Evolutionary conservation across 495 filamentous ascomycete genomes (phyloP).

Genomic region (Neurospora pannonica): DNA sequence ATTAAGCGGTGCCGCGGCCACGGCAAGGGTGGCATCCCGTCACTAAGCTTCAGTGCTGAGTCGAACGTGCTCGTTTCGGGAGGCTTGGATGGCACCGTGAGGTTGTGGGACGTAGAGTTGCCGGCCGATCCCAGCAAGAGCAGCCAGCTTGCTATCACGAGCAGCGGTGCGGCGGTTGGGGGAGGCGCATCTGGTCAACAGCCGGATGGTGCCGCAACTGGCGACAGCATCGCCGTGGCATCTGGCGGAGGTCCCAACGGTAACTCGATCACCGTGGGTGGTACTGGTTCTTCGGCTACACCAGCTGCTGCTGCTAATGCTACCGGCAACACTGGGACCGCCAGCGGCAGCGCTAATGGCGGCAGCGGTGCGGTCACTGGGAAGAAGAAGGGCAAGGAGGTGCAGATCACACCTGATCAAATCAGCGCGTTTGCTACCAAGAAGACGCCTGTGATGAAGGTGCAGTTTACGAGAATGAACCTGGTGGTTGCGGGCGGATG

Average conservation of each 20-base stretch:
- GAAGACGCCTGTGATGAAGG: slow-evolving; percentile 89
- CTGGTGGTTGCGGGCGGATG: slow-evolving; percentile 79
- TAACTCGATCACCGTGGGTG: slow-evolving; percentile 25
- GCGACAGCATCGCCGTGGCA: slow-evolving; percentile 41
- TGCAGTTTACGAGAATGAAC: slow-evolving; percentile 88
- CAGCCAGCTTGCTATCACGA: slow-evolving; percentile 15
- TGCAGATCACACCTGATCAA: slow-evolving; percentile 83
- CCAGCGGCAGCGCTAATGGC: slow-evolving; percentile 23
- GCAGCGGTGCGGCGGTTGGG: background rate
- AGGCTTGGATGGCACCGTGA: slow-evolving; percentile 85
- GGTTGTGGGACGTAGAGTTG: slow-evolving; percentile 81
- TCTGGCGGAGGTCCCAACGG: slow-evolving; percentile 19
- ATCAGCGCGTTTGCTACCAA: slow-evolving; percentile 90
- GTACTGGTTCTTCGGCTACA: slow-evolving; percentile 13
- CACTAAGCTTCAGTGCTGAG: slow-evolving; percentile 82
- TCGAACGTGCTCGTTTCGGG: slow-evolving; percentile 79
- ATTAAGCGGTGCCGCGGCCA: slow-evolving; percentile 92
- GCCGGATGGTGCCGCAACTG: slow-evolving; percentile 41
- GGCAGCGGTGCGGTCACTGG: slow-evolving; percentile 38
- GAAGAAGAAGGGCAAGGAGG: slow-evolving; percentile 84
- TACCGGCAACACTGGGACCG: slow-evolving; percentile 19
- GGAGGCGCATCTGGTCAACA: slow-evolving; percentile 45
- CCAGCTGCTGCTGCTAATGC: slow-evolving; percentile 16
- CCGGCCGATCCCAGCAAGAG: slow-evolving; percentile 40
- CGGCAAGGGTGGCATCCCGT: slow-evolving; percentile 88